A percentile compares a stretch with the other conserved stretches of the same genome.
Conservation (phyloP, 2,329 filamentous ascomycete genomes). For the Hirsutella rhossiliensis region DNA sequence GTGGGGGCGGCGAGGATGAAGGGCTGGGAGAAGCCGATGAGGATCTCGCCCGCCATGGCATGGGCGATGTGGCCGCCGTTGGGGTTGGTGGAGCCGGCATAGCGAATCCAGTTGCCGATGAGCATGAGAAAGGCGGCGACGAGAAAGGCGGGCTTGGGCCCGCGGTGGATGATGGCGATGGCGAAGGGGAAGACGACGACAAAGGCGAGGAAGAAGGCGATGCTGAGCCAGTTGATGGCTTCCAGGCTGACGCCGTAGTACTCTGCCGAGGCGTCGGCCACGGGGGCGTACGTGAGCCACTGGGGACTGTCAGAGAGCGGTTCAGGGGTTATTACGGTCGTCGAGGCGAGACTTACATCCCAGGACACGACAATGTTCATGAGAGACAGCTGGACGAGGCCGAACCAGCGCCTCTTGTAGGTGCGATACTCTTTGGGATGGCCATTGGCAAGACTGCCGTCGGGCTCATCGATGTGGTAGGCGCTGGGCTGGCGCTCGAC, state of each 20-base stretch:
- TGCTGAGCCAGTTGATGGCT: slow-evolving; percentile 87
- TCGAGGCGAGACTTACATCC: slow-evolving; percentile 56
- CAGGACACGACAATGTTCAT: slow-evolving; percentile 90
- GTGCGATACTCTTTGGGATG: slow-evolving; percentile 24
- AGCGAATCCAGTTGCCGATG: slow-evolving; percentile 84
- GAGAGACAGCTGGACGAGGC: slow-evolving; percentile 68
- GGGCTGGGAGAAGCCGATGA: slow-evolving; percentile 81
- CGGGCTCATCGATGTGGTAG: slow-evolving; percentile 1
- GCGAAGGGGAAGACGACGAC: slow-evolving; percentile 57
- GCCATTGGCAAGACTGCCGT: slow-evolving; percentile 14
- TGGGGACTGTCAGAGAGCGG: slow-evolving; percentile 3
- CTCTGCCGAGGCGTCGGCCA: slow-evolving; percentile 58
- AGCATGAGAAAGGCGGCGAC: slow-evolving; percentile 61
- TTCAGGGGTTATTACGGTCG: background rate
- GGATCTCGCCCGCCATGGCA: slow-evolving; percentile 82
- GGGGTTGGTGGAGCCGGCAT: slow-evolving; percentile 50
- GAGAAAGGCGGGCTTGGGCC: slow-evolving; percentile 69
- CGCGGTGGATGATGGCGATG: slow-evolving; percentile 68
- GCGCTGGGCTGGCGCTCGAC: background rate
- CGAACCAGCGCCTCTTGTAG: slow-evolving; percentile 86
- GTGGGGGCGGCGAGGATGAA: slow-evolving; percentile 87
- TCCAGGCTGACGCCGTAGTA: slow-evolving; percentile 69
- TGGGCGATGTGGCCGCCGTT: slow-evolving; percentile 55
- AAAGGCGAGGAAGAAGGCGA: slow-evolving; percentile 77
- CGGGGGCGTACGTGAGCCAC: slow-evolving; percentile 89